A percentile compares a stretch with the other conserved stretches of the same genome.
These are phyloP conservation scores for Rhizopogon roseolus DNA, from an alignment of 768 basidiomycete species.

Conservation along the genomic window DNA sequence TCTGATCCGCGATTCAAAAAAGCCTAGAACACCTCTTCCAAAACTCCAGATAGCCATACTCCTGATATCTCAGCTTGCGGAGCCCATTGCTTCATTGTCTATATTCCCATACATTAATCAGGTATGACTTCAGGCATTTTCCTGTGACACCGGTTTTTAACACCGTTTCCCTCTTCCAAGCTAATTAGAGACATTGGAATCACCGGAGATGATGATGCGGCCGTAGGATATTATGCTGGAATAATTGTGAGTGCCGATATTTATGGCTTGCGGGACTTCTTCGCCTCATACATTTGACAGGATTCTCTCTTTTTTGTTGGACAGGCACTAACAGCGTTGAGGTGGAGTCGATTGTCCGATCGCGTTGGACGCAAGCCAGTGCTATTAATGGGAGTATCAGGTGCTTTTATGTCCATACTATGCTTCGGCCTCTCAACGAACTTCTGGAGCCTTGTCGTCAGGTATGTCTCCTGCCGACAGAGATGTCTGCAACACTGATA, in stretches of 20 bases:
- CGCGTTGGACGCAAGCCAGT: conserved; percentile 57
- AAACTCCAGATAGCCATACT: conserved; percentile 34
- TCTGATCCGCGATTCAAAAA: neutral
- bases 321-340: conserved; percentile 52
- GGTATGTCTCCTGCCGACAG: conserved; percentile 26
- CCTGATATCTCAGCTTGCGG: conserved; percentile 30
- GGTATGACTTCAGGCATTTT: conserved; percentile 16
- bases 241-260: conserved; percentile 29
- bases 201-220: conserved; percentile 37
- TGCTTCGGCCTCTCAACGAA: conserved; percentile 59
- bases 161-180: conserved; percentile 7
- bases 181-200: conserved; percentile 40
- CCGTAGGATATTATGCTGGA: conserved; percentile 45
- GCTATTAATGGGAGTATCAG: conserved; percentile 48
- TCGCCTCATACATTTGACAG: conserved; percentile 22
- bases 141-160: neutral
- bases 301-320: conserved; percentile 59
- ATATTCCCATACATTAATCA: conserved; percentile 48
- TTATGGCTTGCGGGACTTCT: neutral
- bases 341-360: conserved; percentile 64
- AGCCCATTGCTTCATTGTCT: conserved; percentile 33
- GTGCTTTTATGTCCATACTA: conserved; percentile 46
- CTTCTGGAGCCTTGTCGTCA: conserved; percentile 48
- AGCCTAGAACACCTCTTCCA: conserved; percentile 28
- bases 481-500: neutral